These are phyloP conservation scores for Trametes versicolor DNA, from an alignment of 1,284 basidiomycete species.

Conservation along the genomic window DNA sequence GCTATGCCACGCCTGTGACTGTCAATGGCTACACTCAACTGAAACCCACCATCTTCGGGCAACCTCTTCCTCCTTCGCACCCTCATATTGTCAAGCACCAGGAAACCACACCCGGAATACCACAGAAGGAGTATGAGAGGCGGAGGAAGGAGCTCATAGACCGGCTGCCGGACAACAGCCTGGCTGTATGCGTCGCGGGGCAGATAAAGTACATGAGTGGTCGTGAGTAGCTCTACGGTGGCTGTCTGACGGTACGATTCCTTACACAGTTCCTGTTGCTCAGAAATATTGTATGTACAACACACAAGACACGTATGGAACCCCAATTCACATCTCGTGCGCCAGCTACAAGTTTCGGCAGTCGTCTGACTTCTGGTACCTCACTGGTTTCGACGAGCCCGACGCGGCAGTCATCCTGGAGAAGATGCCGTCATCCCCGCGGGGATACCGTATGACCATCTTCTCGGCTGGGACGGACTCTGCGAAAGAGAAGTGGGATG, in stretches of 20 bases:
- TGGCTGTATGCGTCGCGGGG: slow-evolving; percentile 85
- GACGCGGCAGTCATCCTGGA: slow-evolving; percentile 89
- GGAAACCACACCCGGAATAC: slow-evolving; percentile 90
- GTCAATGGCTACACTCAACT: slow-evolving; percentile 32
- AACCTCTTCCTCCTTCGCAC: slow-evolving; percentile 44
- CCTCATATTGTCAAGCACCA: slow-evolving; percentile 46
- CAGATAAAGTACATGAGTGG: slow-evolving; percentile 90
- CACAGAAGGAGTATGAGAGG: slow-evolving; percentile 84
- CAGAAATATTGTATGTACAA: slow-evolving; percentile 61
- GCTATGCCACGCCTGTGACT: slow-evolving; percentile 29
- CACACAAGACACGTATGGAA: too few species aligned
- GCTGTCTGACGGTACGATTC: slow-evolving; percentile 7
- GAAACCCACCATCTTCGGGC: slow-evolving; percentile 44
- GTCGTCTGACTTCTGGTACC: slow-evolving; percentile 92
- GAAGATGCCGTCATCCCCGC: slow-evolving; percentile 71
- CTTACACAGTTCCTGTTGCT: slow-evolving; percentile 5
- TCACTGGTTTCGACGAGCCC: slow-evolving; percentile 96
- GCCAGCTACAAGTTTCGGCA: slow-evolving; percentile 94
- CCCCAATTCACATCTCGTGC: not conserved
- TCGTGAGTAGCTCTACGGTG: slow-evolving; percentile 61
- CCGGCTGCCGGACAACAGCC: slow-evolving; percentile 75
- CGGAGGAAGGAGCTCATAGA: slow-evolving; percentile 82
- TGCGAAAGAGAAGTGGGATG: slow-evolving; percentile 92
- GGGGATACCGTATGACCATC: slow-evolving; percentile 90
- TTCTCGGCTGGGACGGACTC: slow-evolving; percentile 86